Evolutionary conservation across 2,329 filamentous ascomycete genomes (phyloP).

Genomic region (Ilyonectria mors-panacis): DNA sequence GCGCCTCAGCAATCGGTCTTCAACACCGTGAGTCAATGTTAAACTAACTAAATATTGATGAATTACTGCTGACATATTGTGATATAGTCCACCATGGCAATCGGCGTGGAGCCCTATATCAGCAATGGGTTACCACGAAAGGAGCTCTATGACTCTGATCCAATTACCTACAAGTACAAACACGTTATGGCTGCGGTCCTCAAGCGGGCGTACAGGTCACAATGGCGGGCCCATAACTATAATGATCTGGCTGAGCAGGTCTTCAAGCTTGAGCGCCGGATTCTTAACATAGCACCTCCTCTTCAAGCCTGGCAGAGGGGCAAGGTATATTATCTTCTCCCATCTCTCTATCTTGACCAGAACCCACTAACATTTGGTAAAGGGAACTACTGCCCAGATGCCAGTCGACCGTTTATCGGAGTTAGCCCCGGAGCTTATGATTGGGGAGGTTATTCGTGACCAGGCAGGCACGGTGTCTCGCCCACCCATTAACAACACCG

Average conservation of each 20-base stretch:
- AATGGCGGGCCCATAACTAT: slow-evolving; percentile 3
- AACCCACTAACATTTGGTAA: not conserved
- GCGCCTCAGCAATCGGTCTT: slow-evolving; percentile 27
- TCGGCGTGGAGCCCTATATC: slow-evolving; percentile 23
- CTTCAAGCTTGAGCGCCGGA: slow-evolving; percentile 20
- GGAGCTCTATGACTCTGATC: slow-evolving; percentile 13
- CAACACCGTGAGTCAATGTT: slow-evolving; percentile 28
- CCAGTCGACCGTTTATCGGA: slow-evolving; percentile 15
- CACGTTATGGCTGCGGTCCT: slow-evolving; percentile 1
- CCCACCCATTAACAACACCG: slow-evolving; percentile 16
- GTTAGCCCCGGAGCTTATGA: slow-evolving; percentile 11
- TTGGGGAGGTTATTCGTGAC: slow-evolving; percentile 7
- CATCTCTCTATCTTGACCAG: not conserved
- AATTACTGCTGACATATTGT: not conserved
- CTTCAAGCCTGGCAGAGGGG: slow-evolving; percentile 4
- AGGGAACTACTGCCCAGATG: slow-evolving; percentile 11
- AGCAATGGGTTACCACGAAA: slow-evolving; percentile 22
- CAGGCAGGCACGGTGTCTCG: not conserved
- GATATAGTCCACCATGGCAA: slow-evolving; percentile 24
- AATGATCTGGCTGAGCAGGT: slow-evolving; percentile 12
- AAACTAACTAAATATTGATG: not conserved
- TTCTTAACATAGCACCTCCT: slow-evolving; percentile 17
- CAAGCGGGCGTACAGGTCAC: not conserved
- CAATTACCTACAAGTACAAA: not conserved
- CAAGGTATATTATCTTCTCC: slow-evolving; percentile 10